A percentile compares a stretch with the other conserved stretches of the same genome.
Conservation (phyloP, 768 basidiomycete genomes). For the Pluteus cervinus region DNA sequence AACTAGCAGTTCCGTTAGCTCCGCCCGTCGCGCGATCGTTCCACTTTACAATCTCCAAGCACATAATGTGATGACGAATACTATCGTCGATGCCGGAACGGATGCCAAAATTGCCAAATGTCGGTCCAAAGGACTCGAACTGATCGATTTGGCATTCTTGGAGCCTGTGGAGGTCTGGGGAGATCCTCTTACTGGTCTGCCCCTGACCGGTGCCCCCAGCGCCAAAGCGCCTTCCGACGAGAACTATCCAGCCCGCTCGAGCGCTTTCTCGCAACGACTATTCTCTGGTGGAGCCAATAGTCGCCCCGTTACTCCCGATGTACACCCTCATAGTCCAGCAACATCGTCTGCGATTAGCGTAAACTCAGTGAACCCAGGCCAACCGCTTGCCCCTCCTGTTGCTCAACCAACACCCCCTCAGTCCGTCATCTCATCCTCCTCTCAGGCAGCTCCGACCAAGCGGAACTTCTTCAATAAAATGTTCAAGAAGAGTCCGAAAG, state of each 20-base stretch:
- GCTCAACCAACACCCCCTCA: too few species aligned
- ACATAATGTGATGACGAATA: constrained; percentile 83
- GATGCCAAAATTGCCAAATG: constrained; percentile 83
- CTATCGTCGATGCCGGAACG: constrained; percentile 82
- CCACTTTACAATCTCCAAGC: constrained; percentile 85
- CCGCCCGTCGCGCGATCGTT: constrained; percentile 69
- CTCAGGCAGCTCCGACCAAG: constrained; percentile 19
- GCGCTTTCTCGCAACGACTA: constrained; percentile 3
- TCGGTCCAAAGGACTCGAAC: constrained; percentile 63
- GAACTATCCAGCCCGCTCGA: constrained; percentile 2
- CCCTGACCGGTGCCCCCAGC: neutral
- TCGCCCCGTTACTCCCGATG: constrained; percentile 12
- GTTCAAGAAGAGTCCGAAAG: constrained; percentile 49
- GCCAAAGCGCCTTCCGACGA: neutral
- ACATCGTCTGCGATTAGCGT: constrained; percentile 22
- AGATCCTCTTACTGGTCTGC: constrained; percentile 17
- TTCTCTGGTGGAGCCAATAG: constrained; percentile 5
- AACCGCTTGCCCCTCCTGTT: constrained; percentile 9
- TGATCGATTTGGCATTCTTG: constrained; percentile 71
- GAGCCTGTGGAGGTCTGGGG: constrained; percentile 78
- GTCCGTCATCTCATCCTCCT: constrained; percentile 5
- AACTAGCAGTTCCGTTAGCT: constrained; percentile 28
- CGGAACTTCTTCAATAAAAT: constrained; percentile 66
- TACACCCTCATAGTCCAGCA: constrained; percentile 9
- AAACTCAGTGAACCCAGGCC: constrained; percentile 4